Conservation (phyloP, 139 green algal species). For the Micromonas commoda region DNA sequence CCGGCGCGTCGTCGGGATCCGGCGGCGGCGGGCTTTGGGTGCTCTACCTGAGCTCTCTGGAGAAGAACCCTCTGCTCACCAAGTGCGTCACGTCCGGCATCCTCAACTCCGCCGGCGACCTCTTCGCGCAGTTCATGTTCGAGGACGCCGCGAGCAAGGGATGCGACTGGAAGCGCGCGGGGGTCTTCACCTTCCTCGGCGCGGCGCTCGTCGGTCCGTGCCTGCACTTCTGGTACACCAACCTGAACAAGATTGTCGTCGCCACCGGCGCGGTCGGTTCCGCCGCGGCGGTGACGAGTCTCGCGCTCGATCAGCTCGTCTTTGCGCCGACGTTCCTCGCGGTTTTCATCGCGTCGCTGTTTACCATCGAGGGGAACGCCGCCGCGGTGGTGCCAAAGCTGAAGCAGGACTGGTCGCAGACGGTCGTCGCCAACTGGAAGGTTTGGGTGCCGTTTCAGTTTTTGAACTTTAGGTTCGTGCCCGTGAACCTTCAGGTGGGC, state of each 20-base stretch:
- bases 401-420: constrained; percentile 41
- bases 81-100: constrained; percentile 70
- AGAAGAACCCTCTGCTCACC: constrained; percentile 50
- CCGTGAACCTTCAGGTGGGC: constrained; percentile 41
- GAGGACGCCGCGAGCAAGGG: constrained; percentile 4
- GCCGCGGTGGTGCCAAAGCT: constrained; percentile 59
- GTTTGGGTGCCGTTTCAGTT: constrained; percentile 55
- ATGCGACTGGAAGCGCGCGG: constrained; percentile 13
- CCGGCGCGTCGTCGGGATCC: neutral
- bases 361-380: constrained; percentile 61
- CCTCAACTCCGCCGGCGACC: constrained; percentile 78
- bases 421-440: constrained; percentile 52
- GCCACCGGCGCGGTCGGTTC: constrained; percentile 42
- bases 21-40: constrained; percentile 40
- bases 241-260: constrained; percentile 57
- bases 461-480: constrained; percentile 51
- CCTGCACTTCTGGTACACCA: constrained; percentile 77
- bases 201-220: constrained; percentile 63
- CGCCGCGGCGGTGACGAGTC: constrained; percentile 38
- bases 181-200: constrained; percentile 66
- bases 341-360: constrained; percentile 59
- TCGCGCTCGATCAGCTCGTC: constrained; percentile 70
- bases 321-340: constrained; percentile 86
- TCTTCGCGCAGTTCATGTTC: constrained; percentile 32
- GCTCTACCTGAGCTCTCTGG: constrained; percentile 47